A percentile compares a stretch with the other conserved stretches of the same genome.
Conservation (phyloP, 1,284 basidiomycete species). For the Tylopilus sp. region DNA sequence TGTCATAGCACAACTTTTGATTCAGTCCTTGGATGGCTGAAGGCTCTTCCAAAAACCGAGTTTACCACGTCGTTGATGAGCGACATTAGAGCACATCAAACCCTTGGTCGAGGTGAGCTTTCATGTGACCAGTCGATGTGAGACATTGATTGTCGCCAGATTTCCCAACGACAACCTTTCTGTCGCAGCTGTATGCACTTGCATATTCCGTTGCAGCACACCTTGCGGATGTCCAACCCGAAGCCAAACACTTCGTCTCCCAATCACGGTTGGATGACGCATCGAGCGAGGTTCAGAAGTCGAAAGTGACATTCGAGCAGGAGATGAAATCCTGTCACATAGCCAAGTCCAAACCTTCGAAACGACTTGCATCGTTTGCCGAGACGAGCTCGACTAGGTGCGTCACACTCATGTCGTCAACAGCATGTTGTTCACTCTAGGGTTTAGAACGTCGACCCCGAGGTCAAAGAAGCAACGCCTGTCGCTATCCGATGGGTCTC, state of each 20-base stretch:
- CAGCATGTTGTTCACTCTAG: neutral
- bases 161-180: slow-evolving; percentile 51
- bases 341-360: slow-evolving; percentile 38
- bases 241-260: slow-evolving; percentile 24
- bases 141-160: slow-evolving; percentile 35
- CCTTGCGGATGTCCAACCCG: slow-evolving; percentile 23
- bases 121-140: neutral
- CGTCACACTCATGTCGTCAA: neutral
- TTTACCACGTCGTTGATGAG: slow-evolving; percentile 36
- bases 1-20: slow-evolving; percentile 42
- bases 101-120: slow-evolving; percentile 48
- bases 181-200: slow-evolving; percentile 47
- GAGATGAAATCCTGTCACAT: slow-evolving; percentile 38
- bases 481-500: slow-evolving; percentile 30
- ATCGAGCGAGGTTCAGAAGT: slow-evolving; percentile 15
- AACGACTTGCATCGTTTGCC: slow-evolving; percentile 30
- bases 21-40: slow-evolving; percentile 42
- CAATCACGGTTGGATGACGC: slow-evolving; percentile 21
- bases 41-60: slow-evolving; percentile 22
- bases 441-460: slow-evolving; percentile 25
- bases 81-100: slow-evolving; percentile 49
- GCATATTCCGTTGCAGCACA: slow-evolving; percentile 37
- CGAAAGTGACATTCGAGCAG: slow-evolving; percentile 32
- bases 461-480: slow-evolving; percentile 43
- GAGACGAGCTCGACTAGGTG: slow-evolving; percentile 27